Evolutionary conservation across 805 yeast species (phyloP), one percentile per base, ranked within the genome.

Genomic region (Myxozyma monticola): DNA sequence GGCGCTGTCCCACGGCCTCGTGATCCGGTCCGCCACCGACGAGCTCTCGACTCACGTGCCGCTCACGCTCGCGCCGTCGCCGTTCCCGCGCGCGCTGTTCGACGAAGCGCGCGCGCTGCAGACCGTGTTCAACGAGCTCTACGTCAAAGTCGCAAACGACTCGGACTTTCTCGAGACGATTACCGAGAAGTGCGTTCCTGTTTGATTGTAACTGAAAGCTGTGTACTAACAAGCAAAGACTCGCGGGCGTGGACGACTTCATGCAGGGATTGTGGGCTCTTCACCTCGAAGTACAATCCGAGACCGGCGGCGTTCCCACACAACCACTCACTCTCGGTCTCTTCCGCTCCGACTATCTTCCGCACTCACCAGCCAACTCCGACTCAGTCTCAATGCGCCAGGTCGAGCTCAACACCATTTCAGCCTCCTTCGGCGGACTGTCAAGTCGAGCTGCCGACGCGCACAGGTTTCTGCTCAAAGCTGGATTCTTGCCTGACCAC

Each of bases 371-470:
- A n/a, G 5, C 45, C 1, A 74, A 76, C 35, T 66, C 69, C 20
- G 47, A 38, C 7, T 51, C 47, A 17, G 68, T 68, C 12, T 66
- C 68, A 24, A 84, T 91, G 62, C 90, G 91, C 65, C 99, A 93
- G 68, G 93, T 93, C 44, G 99, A 93, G 67, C 91, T 91, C 72
- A 93, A 93, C 69, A 90, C 99, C 1, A 88, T 93, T 2, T 85
- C 96, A 62, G 96, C 91, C 2, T 90, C 97, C 0, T 93, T 93
- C 71, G 96, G 95, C 18, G 98, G 95, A 0, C 73, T 93, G 49
- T 84, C 96, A 1, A 67, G 88, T 12, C 85, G 84, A 65, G 91
- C 88, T 22, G 85, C 93, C 18, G 73, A 79, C 58, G 71, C 88
- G 49, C 99, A 93, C 68, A 67, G 75, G 18, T 87, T 77, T 56